phyloP scores from a whole-genome alignment of 331 rosid genomes.

The Saraca asoca region DNA sequence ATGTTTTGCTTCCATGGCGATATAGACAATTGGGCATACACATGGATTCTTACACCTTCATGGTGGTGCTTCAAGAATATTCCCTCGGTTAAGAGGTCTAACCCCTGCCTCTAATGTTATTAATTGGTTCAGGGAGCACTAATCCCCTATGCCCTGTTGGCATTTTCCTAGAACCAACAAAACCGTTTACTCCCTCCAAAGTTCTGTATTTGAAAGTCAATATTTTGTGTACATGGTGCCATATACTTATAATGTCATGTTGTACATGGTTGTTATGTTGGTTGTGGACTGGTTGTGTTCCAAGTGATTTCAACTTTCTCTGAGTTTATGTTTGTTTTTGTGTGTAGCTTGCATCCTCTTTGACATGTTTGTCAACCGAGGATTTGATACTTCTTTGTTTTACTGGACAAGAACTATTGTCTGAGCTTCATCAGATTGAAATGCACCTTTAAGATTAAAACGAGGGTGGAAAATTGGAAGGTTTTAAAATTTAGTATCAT shows the following conservation, averaged over 20 bases:
- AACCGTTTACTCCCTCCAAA: neutral
- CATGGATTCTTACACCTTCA: constrained; percentile 59
- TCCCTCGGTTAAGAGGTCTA: constrained; percentile 12
- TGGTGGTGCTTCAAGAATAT: constrained; percentile 60
- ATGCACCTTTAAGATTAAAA: neutral
- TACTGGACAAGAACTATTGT: neutral
- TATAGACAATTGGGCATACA: constrained; percentile 48
- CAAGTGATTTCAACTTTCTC: neutral
- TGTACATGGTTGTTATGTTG: neutral
- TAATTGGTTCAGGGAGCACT: neutral
- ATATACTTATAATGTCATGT: neutral
- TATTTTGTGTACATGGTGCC: neutral
- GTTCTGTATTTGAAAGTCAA: neutral
- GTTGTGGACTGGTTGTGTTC: neutral
- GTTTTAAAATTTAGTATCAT: neutral
- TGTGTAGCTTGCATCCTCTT: neutral
- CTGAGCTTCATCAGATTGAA: neutral
- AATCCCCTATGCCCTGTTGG: too few species aligned
- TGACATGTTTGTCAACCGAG: neutral
- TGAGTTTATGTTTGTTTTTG: neutral
- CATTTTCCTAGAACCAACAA: neutral
- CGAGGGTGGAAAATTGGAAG: neutral
- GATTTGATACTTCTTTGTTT: neutral
- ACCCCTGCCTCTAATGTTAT: neutral
- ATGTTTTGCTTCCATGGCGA: constrained; percentile 52